A percentile compares a stretch with the other conserved stretches of the same genome.
These are phyloP conservation scores for Heterobasidion occidentale DNA, from an alignment of 1,284 basidiomycete genomes.

Conservation along the genomic window DNA sequence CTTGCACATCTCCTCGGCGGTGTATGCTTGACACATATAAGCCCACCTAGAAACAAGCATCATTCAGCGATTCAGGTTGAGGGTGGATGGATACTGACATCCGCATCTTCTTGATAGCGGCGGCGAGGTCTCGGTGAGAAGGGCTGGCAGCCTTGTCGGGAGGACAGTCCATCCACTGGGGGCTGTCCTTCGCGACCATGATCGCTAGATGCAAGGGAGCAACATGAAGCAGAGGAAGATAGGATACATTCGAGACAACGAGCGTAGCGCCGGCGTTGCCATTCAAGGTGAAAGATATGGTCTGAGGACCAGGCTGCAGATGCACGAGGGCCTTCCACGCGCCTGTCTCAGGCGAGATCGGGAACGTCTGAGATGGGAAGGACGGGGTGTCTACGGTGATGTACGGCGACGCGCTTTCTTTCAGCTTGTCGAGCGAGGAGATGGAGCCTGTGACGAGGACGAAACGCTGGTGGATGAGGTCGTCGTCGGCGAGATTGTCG, in stretches of 20 bases:
- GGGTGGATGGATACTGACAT: not conserved
- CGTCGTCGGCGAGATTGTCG: not conserved
- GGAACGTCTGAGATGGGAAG: not conserved
- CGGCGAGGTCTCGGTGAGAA: not conserved
- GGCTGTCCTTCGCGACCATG: not conserved
- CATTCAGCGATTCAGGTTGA: not conserved
- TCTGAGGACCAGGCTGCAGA: slow-evolving; percentile 1
- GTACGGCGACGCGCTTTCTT: not conserved
- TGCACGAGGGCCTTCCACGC: slow-evolving; percentile 2
- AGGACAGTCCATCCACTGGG: slow-evolving; percentile 1
- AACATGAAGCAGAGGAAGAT: not conserved
- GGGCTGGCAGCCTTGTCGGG: slow-evolving; percentile 1
- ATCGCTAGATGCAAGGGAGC: not conserved
- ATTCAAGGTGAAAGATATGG: not conserved
- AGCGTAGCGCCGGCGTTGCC: not conserved
- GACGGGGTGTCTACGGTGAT: not conserved
- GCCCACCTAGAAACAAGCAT: not conserved
- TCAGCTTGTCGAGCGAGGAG: not conserved
- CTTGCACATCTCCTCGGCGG: slow-evolving; percentile 1
- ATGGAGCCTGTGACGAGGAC: slow-evolving; percentile 1
- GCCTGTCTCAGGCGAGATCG: not conserved
- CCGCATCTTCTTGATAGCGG: slow-evolving; percentile 1
- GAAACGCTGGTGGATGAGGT: not conserved
- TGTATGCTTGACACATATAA: slow-evolving; percentile 2
- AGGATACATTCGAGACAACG: not conserved